Base-by-base conservation (phyloP, 768 basidiomycete species). In the Lanmaoa pseudosensibilis region DNA sequence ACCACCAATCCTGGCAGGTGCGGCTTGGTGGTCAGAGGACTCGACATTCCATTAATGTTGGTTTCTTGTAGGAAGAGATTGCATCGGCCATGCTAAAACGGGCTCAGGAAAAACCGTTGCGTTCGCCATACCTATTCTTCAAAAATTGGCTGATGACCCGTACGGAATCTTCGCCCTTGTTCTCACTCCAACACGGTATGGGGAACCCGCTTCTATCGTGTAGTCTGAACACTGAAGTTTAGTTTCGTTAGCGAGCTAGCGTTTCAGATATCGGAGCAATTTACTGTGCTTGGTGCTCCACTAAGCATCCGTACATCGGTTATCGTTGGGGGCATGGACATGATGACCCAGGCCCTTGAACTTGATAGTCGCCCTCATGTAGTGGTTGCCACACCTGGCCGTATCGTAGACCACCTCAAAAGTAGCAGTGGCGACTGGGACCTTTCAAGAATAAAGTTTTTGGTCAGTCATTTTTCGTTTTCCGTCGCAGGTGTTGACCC, bases 31-130 rank as follows among this genome's bases (percentile, higher is more conserved):
- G 11, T 36, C 30, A 12, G 40, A 2, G 4, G 0, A 21, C 12
- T 34, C 36, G 18, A n/a, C 6, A 23, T 37, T 19, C 8, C 13
- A 21, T 25, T 54, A 12, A 62, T 8, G 2, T 12, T 18, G 3
- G 12, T 15, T 38, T n/a, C 3, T 55, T 59, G 33, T 73, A 93
- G 96, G 96, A 38, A 83, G 88, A 67, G 96, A 99, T 72, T 98
- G 95, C 71, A 92, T 99, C 56, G 97, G 97, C 11, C 94, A 96
- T 60, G 94, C 97, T 1, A 95, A 98, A 75, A 99, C 97, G 0
- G 97, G 97, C 50, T 94, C 92, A 2, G 96, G 96, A 65, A 99
- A 99, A 76, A 99, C 97, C 0, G 85, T 99, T 56, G 95, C 97
- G 1, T 99, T 99, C 63, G 97, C 96, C 1, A 73, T 98, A 6